These are phyloP conservation scores for Wickerhamiella infanticola DNA, from an alignment of 1,139 yeast genomes.

Conservation along the genomic window DNA sequence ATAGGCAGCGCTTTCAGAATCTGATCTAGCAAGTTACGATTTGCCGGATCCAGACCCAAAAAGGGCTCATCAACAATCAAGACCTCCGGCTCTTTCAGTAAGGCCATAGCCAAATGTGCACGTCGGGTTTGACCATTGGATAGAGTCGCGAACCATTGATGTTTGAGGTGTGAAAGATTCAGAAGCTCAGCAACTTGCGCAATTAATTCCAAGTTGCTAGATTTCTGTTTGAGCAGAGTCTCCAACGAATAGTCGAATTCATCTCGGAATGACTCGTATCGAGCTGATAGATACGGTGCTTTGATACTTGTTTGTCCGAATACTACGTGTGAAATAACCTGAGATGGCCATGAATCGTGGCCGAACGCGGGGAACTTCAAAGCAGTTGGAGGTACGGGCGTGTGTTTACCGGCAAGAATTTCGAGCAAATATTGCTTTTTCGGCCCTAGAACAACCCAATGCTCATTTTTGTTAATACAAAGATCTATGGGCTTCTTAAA, in stretches of 20 bases:
- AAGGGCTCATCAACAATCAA: slow-evolving; percentile 81
- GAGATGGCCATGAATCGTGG: slow-evolving; percentile 30
- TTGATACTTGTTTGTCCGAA: slow-evolving; percentile 39
- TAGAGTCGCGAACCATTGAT: slow-evolving; percentile 70
- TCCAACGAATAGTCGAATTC: slow-evolving; percentile 66
- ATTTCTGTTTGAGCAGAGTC: slow-evolving; percentile 32
- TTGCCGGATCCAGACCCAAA: slow-evolving; percentile 72
- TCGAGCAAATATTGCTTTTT: slow-evolving; percentile 30
- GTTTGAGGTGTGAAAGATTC: slow-evolving; percentile 39
- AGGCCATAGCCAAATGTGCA: slow-evolving; percentile 66
- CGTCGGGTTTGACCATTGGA: slow-evolving; percentile 91
- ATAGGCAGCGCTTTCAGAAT: slow-evolving; percentile 27
- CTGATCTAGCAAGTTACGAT: slow-evolving; percentile 43
- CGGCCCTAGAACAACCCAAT: slow-evolving; percentile 40
- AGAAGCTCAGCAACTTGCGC: slow-evolving; percentile 34
- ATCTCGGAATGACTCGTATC: slow-evolving; percentile 78
- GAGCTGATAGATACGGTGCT: slow-evolving; percentile 69
- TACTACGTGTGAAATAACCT: slow-evolving; percentile 38
- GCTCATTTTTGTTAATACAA: slow-evolving; percentile 15
- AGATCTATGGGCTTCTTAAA: slow-evolving; percentile 9
- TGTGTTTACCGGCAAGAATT: slow-evolving; percentile 31
- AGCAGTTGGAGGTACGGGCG: slow-evolving; percentile 38
- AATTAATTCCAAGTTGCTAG: slow-evolving; percentile 21
- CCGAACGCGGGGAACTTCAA: slow-evolving; percentile 42
- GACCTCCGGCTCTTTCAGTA: slow-evolving; percentile 49